Evolutionary conservation across 2,329 filamentous ascomycete species (phyloP).

Genomic region (Arthrobotrys megalospora): DNA sequence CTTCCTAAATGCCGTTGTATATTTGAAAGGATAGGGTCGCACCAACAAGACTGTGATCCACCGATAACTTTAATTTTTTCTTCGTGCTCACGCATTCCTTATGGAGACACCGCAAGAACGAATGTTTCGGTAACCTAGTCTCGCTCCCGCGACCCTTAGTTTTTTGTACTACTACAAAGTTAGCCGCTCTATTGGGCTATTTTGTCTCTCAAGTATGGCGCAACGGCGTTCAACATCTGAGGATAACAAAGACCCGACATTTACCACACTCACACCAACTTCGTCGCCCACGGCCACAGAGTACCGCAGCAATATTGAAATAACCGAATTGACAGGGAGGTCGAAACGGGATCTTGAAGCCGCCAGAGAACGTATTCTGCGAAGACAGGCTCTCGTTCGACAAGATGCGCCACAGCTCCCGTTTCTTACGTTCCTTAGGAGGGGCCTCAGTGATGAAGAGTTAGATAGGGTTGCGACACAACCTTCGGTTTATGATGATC

Average conservation of each 20-base stretch:
- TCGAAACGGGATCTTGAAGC: constrained; percentile 36
- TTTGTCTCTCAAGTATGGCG: constrained; percentile 26
- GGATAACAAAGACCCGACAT: constrained; percentile 39
- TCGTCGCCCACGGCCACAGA: constrained; percentile 13
- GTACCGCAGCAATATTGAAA: constrained; percentile 32
- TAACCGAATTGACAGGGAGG: constrained; percentile 20
- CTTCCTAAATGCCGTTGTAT: constrained; percentile 10
- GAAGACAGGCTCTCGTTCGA: constrained; percentile 43
- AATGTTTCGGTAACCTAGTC: constrained; percentile 12
- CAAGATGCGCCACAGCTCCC: constrained; percentile 49
- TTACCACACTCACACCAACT: constrained; percentile 25
- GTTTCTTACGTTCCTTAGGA: constrained; percentile 41
- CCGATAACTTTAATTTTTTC: constrained; percentile 33
- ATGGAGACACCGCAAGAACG: constrained; percentile 14
- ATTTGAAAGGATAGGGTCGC: constrained; percentile 31
- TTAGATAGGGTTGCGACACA: constrained; percentile 47
- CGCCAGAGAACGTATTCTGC: constrained; percentile 41
- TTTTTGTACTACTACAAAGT: not conserved
- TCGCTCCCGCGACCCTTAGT: not conserved
- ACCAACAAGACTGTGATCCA: constrained; percentile 16
- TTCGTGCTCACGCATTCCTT: not conserved
- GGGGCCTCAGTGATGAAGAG: constrained; percentile 26
- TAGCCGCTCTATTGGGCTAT: constrained; percentile 12
- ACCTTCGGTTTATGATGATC: constrained; percentile 62
- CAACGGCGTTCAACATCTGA: constrained; percentile 31